These are phyloP conservation scores for Pisolithus orientalis DNA, from an alignment of 768 basidiomycete species.

Conservation along the genomic window DNA sequence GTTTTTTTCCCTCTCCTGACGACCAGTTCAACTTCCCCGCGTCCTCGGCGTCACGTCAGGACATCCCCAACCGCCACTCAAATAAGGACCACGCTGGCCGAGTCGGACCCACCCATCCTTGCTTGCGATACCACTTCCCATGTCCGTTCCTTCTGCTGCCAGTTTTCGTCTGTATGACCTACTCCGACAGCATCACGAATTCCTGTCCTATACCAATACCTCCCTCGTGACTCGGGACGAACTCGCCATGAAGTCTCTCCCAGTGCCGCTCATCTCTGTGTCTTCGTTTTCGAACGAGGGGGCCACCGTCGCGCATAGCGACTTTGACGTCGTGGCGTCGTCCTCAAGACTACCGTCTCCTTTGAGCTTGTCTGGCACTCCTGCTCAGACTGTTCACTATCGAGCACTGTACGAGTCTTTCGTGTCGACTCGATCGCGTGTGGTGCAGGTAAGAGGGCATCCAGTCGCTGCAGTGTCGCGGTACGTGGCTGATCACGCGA, in stretches of 20 bases:
- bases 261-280: background rate
- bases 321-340: background rate
- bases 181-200: constrained; percentile 7
- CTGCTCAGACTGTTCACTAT: constrained; percentile 1
- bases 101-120: background rate
- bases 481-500: background rate
- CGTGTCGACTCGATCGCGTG: constrained; percentile 44
- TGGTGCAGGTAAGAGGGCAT: constrained; percentile 40
- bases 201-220: background rate
- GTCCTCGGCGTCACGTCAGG: constrained; percentile 12
- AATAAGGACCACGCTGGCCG: constrained; percentile 17
- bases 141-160: constrained; percentile 6
- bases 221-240: background rate
- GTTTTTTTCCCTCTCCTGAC: constrained; percentile 20
- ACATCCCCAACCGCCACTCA: constrained; percentile 12
- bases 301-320: background rate
- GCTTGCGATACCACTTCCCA: constrained; percentile 10
- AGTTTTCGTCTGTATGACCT: constrained; percentile 3
- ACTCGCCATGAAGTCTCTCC: background rate
- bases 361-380: background rate
- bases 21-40: constrained; percentile 28
- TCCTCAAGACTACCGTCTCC: background rate
- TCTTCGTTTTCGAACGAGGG: background rate
- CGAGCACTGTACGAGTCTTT: constrained; percentile 34
- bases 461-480: background rate